Percentiles rank a stretch among this genome's conserved stretches.
phyloP scores from a whole-genome alignment of 2,329 filamentous ascomycete species.

The Trichothecium sympodiale region DNA sequence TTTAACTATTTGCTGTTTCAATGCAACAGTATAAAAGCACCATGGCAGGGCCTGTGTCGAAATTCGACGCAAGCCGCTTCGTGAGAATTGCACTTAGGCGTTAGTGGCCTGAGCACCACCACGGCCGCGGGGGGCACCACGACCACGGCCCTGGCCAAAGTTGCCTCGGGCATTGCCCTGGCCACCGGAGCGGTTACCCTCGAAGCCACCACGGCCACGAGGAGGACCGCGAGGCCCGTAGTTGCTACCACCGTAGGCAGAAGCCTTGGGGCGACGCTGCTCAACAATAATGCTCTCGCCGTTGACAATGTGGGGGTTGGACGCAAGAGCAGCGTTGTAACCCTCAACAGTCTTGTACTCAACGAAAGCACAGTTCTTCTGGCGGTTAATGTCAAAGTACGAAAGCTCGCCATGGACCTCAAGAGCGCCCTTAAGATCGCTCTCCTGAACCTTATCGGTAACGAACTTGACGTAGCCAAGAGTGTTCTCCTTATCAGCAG shows the following conservation, averaged over 20 bases:
- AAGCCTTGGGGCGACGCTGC: constrained; percentile 70
- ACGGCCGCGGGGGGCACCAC: constrained; percentile 53
- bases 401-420: constrained; percentile 60
- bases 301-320: constrained; percentile 78
- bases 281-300: constrained; percentile 79
- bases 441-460: constrained; percentile 71
- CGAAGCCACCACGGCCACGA: constrained; percentile 57
- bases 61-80: neutral
- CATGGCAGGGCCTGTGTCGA: neutral
- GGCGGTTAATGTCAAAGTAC: constrained; percentile 68
- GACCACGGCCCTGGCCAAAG: constrained; percentile 55
- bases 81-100: constrained; percentile 23
- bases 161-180: constrained; percentile 54
- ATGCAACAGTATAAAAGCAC: neutral
- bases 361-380: constrained; percentile 96
- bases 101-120: constrained; percentile 46
- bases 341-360: constrained; percentile 76
- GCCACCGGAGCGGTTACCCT: constrained; percentile 46
- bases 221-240: constrained; percentile 37
- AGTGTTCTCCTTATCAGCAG: constrained; percentile 61
- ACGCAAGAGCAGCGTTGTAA: constrained; percentile 71
- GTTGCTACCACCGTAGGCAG: constrained; percentile 59
- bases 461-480: constrained; percentile 95
- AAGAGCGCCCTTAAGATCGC: constrained; percentile 60
- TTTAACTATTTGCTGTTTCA: neutral